Percentiles rank a stretch among this genome's conserved stretches.
phyloP scores from a whole-genome alignment of 108 stramenopile genomes.

The Stephanodiscus minutulus region DNA sequence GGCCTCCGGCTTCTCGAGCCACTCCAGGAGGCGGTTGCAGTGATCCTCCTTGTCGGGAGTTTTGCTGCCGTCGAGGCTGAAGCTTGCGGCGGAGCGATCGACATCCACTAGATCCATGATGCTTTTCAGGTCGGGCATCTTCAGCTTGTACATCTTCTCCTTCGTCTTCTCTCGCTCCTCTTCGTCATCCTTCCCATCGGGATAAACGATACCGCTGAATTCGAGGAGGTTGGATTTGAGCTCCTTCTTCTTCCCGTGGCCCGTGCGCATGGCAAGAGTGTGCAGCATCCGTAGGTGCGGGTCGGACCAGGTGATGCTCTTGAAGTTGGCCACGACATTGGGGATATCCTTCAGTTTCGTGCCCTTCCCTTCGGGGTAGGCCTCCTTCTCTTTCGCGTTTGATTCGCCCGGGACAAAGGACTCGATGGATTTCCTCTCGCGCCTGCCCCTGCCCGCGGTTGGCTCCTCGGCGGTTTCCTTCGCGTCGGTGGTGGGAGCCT shows the following conservation, averaged over 20 bases:
- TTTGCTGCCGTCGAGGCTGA: conserved; percentile 13
- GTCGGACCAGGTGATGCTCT: conserved; percentile 37
- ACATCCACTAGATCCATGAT: conserved; percentile 48
- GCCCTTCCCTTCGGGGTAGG: conserved; percentile 38
- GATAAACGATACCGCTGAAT: conserved; percentile 44
- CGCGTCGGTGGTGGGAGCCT: not conserved
- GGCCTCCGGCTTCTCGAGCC: conserved; percentile 47
- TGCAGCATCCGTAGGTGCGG: conserved; percentile 31
- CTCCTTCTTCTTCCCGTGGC: conserved; percentile 35
- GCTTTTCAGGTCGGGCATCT: conserved; percentile 27
- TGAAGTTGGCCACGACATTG: conserved; percentile 38
- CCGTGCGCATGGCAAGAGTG: conserved; percentile 27
- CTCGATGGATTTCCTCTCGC: conserved; percentile 28
- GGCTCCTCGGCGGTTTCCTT: not conserved
- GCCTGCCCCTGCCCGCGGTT: conserved; percentile 12
- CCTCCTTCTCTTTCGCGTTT: conserved; percentile 14
- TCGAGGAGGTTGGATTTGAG: conserved; percentile 43
- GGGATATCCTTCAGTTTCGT: conserved; percentile 40
- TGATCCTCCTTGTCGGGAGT: conserved; percentile 29
- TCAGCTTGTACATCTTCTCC: conserved; percentile 41
- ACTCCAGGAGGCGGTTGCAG: conserved; percentile 41
- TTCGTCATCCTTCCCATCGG: conserved; percentile 34
- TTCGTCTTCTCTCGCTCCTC: conserved; percentile 29
- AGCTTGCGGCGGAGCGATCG: conserved; percentile 30
- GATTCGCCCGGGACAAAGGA: conserved; percentile 9